Evolutionary conservation across 2,329 filamentous ascomycete species (phyloP), one percentile per base, ranked within the genome.

Genomic region (Calonectria pseudoreteaudii): DNA sequence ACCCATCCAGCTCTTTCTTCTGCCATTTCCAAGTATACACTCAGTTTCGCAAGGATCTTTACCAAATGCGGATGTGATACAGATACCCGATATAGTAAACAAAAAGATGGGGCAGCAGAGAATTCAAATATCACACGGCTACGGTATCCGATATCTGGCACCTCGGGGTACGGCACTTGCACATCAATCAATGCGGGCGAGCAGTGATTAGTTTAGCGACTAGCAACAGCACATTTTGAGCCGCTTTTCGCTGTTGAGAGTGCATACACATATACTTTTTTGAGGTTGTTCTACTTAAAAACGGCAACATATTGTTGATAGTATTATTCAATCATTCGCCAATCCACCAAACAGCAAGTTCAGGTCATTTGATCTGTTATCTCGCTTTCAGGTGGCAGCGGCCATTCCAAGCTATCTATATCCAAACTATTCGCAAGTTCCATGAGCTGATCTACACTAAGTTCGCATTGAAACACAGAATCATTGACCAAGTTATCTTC

Each of bases 371-470:
- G 31, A 31, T n/a, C 6, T 23, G 41, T 38, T 30, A 62, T 34
- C 4, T 52, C 52, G 30, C 72, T 74, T 34, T 36, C 13, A 41
- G 71, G 66, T 2, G 77, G 75, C 66, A 77, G 71, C 6, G 77
- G 77, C 77, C 77, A 79, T 2, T 69, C 68, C 68, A 79, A 66
- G 13, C 75, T 79, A 13, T 79, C 75, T n/a, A 79, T 44, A 34
- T 79, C 75, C 13, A 79, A 30, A 0, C 75, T 76, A 52, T 79
- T 75, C 2, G 77, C 77, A 23, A 79, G 58, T 5, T 78, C 69
- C 41, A 79, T 58, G 14, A 79, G 30, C 36, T 79, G 77, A 23
- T 79, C 77, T 2, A 77, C 75, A 60, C 68, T 75, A 3, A 79
- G 77, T 14, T 76, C 77, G 41, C 77, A 76, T 36, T 73, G 77